Conservation (phyloP, 2,329 filamentous ascomycete genomes). For the Amphichorda felina region DNA sequence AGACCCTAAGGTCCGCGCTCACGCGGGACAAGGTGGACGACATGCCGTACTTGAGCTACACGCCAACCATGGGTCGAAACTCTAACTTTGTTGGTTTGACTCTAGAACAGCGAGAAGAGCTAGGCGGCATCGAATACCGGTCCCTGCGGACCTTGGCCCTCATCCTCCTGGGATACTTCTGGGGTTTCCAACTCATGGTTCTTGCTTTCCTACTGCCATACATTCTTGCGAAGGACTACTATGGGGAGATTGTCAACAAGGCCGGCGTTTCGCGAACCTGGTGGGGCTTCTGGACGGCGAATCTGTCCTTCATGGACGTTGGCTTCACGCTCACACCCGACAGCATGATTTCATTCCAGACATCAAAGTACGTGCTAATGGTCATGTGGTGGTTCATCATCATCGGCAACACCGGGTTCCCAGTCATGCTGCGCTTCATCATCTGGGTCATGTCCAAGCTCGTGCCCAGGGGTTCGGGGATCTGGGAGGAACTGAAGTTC, state of each 20-base stretch:
- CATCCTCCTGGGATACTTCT: constrained; percentile 69
- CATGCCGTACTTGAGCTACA: constrained; percentile 88
- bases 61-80: constrained; percentile 85
- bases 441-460: constrained; percentile 72
- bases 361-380: constrained; percentile 62
- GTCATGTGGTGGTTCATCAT: constrained; percentile 79
- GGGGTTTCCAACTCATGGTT: constrained; percentile 70
- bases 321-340: constrained; percentile 86
- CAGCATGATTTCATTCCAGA: constrained; percentile 85
- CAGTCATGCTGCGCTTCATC: constrained; percentile 83
- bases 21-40: constrained; percentile 36
- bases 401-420: constrained; percentile 91
- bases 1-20: constrained; percentile 43
- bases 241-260: constrained; percentile 50
- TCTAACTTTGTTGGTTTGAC: constrained; percentile 83
- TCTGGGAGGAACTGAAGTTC: constrained; percentile 87
- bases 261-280: constrained; percentile 57
- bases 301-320: constrained; percentile 88
- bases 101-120: constrained; percentile 83
- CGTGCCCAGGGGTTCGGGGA: constrained; percentile 49
- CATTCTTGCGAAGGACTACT: constrained; percentile 55
- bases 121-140: constrained; percentile 93
- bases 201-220: constrained; percentile 67
- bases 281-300: constrained; percentile 89
- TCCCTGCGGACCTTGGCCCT: constrained; percentile 76